phyloP scores from a whole-genome alignment of 176 grass and related monocot species.

The Lolium multiflorum region DNA sequence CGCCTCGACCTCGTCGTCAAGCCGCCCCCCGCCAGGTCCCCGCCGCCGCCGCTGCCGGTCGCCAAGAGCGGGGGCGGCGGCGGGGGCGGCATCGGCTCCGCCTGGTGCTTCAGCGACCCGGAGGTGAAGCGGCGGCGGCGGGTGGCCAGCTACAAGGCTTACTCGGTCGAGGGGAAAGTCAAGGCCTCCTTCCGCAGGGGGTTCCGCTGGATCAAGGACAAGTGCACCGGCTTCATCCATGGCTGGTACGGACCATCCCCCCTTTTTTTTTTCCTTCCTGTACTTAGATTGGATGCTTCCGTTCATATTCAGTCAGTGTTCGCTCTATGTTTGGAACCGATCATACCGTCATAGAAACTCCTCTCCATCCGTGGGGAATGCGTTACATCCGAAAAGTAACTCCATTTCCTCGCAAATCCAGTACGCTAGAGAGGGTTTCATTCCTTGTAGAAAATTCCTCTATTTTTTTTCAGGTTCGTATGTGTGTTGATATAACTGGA shows the following conservation, averaged over 20 bases:
- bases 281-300: not conserved
- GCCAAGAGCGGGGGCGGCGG: constrained; percentile 28
- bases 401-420: not conserved
- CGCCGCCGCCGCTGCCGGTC: constrained; percentile 45
- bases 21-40: constrained; percentile 45
- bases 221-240: constrained; percentile 89
- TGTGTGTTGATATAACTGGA: constrained; percentile 13
- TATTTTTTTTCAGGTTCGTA: not conserved
- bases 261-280: not conserved
- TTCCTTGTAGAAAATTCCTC: not conserved
- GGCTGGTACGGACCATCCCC: constrained; percentile 56
- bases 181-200: constrained; percentile 85
- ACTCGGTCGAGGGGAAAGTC: constrained; percentile 91
- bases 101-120: constrained; percentile 93
- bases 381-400: not conserved
- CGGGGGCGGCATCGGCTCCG: constrained; percentile 35
- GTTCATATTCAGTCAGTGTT: not conserved
- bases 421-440: not conserved
- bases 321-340: not conserved
- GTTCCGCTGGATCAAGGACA: constrained; percentile 95
- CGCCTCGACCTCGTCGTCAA: constrained; percentile 55
- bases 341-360: not conserved
- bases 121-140: constrained; percentile 85
- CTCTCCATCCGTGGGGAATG: not conserved
- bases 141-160: constrained; percentile 97